A percentile compares a stretch with the other conserved stretches of the same genome.
phyloP scores from a whole-genome alignment of 2,329 filamentous ascomycete genomes.

The Acephala macrosclerotiorum region DNA sequence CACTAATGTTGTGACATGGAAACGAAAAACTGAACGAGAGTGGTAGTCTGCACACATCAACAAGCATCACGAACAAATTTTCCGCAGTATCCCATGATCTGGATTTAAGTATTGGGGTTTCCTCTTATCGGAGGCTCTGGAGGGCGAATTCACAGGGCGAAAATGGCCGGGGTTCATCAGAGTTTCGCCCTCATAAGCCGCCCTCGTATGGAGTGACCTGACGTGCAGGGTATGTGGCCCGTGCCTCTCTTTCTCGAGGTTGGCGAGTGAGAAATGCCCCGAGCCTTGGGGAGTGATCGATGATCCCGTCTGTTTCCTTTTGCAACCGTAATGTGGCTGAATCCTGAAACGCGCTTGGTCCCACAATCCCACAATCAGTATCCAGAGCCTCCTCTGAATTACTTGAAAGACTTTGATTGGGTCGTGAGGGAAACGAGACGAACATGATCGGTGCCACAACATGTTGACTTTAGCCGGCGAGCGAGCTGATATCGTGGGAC shows the following conservation, averaged over 20 bases:
- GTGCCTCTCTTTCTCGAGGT: neutral
- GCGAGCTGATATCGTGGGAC: too few relatives aligned
- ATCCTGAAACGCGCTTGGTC: constrained; percentile 8
- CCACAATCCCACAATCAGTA: neutral
- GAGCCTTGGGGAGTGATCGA: neutral
- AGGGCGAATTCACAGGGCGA: constrained; percentile 19
- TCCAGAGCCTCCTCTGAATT: neutral
- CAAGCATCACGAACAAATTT: constrained; percentile 8
- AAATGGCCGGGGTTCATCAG: constrained; percentile 17
- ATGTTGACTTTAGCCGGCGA: too few relatives aligned
- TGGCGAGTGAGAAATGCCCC: neutral
- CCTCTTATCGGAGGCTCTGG: constrained; percentile 9
- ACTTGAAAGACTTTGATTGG: neutral
- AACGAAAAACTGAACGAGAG: neutral
- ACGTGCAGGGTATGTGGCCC: constrained; percentile 10
- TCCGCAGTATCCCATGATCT: neutral
- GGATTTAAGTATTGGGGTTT: neutral
- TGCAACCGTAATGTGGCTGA: neutral
- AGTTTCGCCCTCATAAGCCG: constrained; percentile 23
- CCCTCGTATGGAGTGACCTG: constrained; percentile 13
- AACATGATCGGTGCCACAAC: neutral
- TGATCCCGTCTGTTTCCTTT: constrained; percentile 4
- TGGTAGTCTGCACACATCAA: neutral
- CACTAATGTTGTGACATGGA: constrained; percentile 2
- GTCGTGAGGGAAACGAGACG: neutral